Evolutionary conservation across 148 eudicot species (phyloP).

Genomic region (Camellia granthamiana): DNA sequence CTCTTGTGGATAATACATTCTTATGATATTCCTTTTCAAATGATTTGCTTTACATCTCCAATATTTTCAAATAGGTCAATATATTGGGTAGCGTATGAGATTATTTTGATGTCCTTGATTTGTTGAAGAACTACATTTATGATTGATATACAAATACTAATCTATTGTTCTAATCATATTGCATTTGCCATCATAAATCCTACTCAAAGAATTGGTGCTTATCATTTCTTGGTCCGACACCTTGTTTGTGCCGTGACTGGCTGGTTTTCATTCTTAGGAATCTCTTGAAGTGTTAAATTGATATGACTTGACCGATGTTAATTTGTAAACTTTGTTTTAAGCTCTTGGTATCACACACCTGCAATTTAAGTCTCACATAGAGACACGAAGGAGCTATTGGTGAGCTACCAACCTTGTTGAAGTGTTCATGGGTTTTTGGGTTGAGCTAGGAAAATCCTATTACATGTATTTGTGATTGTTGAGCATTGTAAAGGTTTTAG

Average conservation of each 20-base stretch:
- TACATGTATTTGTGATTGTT: too few relatives aligned
- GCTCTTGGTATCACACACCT: too few relatives aligned
- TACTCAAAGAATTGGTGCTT: not conserved
- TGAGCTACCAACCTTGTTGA: too few relatives aligned
- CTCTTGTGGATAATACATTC: not conserved
- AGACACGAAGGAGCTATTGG: too few relatives aligned
- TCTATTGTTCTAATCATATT: not conserved
- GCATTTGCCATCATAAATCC: not conserved
- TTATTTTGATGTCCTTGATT: not conserved
- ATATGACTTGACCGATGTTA: not conserved
- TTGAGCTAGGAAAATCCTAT: too few relatives aligned
- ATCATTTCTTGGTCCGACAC: not conserved
- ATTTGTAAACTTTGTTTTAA: too few relatives aligned
- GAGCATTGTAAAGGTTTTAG: too few relatives aligned
- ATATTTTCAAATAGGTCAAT: not conserved
- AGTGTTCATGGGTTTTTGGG: too few relatives aligned
- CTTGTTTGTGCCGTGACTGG: not conserved
- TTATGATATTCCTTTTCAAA: not conserved
- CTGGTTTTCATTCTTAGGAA: not conserved
- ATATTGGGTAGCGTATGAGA: not conserved
- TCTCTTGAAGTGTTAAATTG: not conserved
- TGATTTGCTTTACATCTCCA: not conserved
- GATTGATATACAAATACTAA: not conserved
- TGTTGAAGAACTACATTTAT: not conserved
- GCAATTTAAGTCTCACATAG: too few relatives aligned